These are phyloP conservation scores for Hypoxylon fragiforme DNA, from an alignment of 495 filamentous ascomycete genomes.

Conservation along the genomic window DNA sequence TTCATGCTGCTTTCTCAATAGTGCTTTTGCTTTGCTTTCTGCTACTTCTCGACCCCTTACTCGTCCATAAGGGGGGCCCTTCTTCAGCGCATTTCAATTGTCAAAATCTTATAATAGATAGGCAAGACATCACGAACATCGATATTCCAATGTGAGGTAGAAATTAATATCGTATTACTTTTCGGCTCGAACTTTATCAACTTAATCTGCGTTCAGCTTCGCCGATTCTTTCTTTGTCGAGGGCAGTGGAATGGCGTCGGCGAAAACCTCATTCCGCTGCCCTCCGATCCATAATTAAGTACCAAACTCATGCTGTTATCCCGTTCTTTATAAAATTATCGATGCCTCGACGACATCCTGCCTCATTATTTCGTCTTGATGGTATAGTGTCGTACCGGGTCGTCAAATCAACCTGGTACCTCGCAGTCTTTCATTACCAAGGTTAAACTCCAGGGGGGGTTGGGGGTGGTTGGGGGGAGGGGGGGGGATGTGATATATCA, in stretches of 20 bases:
- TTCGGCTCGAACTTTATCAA: slow-evolving; percentile 30
- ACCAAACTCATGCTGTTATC: slow-evolving; percentile 22
- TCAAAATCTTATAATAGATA: background rate
- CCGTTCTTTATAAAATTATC: slow-evolving; percentile 16
- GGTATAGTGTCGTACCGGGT: slow-evolving; percentile 23
- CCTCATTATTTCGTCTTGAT: slow-evolving; percentile 38
- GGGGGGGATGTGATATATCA: slow-evolving; percentile 27
- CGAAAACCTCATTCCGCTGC: slow-evolving; percentile 9
- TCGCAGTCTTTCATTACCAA: slow-evolving; percentile 32
- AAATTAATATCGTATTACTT: slow-evolving; percentile 22
- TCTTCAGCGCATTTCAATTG: background rate
- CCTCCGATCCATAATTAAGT: slow-evolving; percentile 23
- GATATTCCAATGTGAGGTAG: background rate
- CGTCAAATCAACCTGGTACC: slow-evolving; percentile 21
- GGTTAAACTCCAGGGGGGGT: slow-evolving; percentile 4
- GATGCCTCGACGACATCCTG: slow-evolving; percentile 5
- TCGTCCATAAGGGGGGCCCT: no score
- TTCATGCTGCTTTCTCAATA: no score
- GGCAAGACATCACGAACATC: background rate
- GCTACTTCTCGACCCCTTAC: no score
- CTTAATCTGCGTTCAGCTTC: slow-evolving; percentile 26
- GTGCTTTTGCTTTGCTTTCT: no score
- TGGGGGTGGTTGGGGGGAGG: no score
- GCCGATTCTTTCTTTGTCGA: slow-evolving; percentile 16
- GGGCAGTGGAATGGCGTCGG: slow-evolving; percentile 8